Evolutionary conservation across 148 eudicot species (phyloP).

Genomic region (Arctostaphylos glauca): DNA sequence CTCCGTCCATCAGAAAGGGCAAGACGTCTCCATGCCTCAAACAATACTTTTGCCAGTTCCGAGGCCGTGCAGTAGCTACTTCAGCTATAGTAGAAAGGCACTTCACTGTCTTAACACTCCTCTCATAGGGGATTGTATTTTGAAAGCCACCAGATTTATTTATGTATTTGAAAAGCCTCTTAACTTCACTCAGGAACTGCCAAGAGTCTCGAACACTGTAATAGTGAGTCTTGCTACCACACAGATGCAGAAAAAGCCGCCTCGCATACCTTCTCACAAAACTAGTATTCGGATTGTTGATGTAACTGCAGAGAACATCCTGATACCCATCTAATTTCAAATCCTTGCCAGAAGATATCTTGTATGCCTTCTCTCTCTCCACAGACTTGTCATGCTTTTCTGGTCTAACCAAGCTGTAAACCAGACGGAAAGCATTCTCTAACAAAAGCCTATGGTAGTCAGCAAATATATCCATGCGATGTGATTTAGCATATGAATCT

Average conservation of each 20-base stretch:
- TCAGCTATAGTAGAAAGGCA: constrained; percentile 88
- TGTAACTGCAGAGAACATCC: constrained; percentile 98
- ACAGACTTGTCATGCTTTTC: constrained; percentile 92
- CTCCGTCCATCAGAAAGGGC: constrained; percentile 74
- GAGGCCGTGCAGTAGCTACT: constrained; percentile 94
- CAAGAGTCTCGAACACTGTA: constrained; percentile 94
- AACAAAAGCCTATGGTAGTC: constrained; percentile 92
- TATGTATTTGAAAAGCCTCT: constrained; percentile 82
- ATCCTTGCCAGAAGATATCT: constrained; percentile 66
- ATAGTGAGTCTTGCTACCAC: constrained; percentile 98
- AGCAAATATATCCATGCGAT: constrained; percentile 77
- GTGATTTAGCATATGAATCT: constrained; percentile 95
- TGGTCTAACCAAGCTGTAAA: constrained; percentile 92
- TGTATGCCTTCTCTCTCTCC: constrained; percentile 81
- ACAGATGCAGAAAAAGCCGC: constrained; percentile 90
- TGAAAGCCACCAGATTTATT: constrained; percentile 86
- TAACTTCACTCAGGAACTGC: constrained; percentile 93
- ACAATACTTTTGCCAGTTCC: constrained; percentile 99
- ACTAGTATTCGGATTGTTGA: constrained; percentile 82
- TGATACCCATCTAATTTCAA: constrained; percentile 96
- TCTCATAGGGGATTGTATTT: constrained; percentile 79
- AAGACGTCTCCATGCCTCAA: constrained; percentile 83
- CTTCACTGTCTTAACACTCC: constrained; percentile 92
- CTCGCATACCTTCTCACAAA: constrained; percentile 94
- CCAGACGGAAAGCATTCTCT: constrained; percentile 88